Base-by-base conservation (phyloP, 2,329 filamentous ascomycete species). In the Pyrenophora teres region DNA sequence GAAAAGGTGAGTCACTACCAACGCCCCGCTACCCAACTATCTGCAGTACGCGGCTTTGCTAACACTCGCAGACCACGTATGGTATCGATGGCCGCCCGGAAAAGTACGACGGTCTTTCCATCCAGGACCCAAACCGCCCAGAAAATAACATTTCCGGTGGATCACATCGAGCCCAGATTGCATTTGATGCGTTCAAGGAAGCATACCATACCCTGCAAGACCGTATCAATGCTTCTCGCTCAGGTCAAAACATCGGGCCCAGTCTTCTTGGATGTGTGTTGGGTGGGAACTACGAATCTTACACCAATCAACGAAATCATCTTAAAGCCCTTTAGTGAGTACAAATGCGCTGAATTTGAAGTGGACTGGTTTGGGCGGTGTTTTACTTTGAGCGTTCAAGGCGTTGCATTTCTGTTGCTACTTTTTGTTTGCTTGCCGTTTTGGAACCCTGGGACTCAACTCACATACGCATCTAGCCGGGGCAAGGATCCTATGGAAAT, bases 121-220 rank as follows among this genome's bases (percentile, higher is more conserved):
- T 99, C 64, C 88, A 96, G 52, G 94, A 99, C 67, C 94, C 94
- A 0, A 96, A 97, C 72, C 89, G 90, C 52, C 72, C 83, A 0
- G 77, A 81, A 21, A 97, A 97, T 70, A 94, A 99, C 67, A 94
- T 99, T 21, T 87, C 94, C 0, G 92, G 92, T 8, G 92, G 92
- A 8, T 94, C 92, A 0, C 82, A 79, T 39, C 88, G 90, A 59
- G 89, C 88, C 6, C 60, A 74, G 0, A 77, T 83, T 7, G 89
- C 97, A 41, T 77, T 90, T 59, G 70, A 78, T n/a, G 79, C 81
- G 10, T 97, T 99, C 71, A 77, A 82, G 1, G 76, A 85, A 10
- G 72, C 69, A 7, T 63, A 71, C 46, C 44, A 50, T 7, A 55
- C 57, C 2, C 55, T 75, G 13, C 77, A 80, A 40, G 71, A 81